Percentiles rank a stretch among this genome's conserved stretches.
These are phyloP conservation scores for Hypomyces perniciosus DNA, from an alignment of 2,329 filamentous ascomycete species.

Conservation along the genomic window DNA sequence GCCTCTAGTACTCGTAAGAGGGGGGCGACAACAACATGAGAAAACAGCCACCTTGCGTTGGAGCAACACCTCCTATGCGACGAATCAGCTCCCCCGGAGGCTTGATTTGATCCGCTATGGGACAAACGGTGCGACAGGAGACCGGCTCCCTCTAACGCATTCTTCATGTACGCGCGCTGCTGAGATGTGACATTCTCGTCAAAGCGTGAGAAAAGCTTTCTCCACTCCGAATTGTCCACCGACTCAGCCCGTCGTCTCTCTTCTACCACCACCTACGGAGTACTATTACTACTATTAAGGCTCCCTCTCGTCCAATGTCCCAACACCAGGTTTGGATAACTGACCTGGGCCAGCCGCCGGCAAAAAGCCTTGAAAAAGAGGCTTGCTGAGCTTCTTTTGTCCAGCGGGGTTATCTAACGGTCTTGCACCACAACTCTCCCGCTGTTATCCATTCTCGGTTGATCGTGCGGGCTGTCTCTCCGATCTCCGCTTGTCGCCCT, in stretches of 20 bases:
- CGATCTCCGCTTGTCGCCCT: not conserved
- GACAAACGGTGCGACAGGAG: slow-evolving; percentile 3
- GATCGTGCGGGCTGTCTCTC: not conserved
- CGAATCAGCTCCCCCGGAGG: not conserved
- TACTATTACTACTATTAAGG: not conserved
- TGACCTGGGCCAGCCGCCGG: not conserved
- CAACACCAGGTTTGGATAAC: not conserved
- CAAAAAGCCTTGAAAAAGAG: not conserved
- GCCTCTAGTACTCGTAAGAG: too few relatives aligned
- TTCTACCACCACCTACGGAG: not conserved
- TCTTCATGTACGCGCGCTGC: not conserved
- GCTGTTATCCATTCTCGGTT: too few relatives aligned
- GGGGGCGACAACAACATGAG: not conserved
- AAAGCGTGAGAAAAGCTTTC: not conserved
- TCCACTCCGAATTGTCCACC: not conserved
- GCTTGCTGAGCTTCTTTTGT: not conserved
- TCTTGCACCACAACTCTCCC: not conserved
- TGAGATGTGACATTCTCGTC: not conserved
- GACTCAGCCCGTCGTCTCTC: not conserved
- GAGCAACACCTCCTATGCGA: not conserved
- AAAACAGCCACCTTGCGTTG: not conserved
- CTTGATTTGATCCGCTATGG: not conserved
- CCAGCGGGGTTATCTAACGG: not conserved
- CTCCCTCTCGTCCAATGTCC: not conserved
- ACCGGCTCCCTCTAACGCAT: not conserved